phyloP scores from a whole-genome alignment of 148 eudicot genomes.

The Vaccinium macrocarpon region DNA sequence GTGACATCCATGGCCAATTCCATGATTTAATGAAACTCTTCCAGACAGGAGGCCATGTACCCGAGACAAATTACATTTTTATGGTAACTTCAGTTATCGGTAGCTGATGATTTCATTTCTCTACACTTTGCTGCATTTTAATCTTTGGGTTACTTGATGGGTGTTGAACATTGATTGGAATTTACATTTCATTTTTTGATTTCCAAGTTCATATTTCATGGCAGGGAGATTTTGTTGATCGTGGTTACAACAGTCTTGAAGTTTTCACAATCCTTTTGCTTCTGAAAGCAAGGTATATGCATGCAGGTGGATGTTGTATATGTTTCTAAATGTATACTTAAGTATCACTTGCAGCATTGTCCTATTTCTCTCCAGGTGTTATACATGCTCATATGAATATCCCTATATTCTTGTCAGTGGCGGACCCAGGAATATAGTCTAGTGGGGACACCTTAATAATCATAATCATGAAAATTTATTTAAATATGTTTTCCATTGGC shows the following conservation, averaged over 20 bases:
- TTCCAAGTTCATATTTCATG: conserved; percentile 22
- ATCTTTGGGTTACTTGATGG: conserved; percentile 1
- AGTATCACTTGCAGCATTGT: background rate
- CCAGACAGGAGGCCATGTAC: conserved; percentile 98
- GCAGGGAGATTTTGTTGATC: conserved; percentile 99
- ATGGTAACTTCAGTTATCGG: conserved; percentile 46
- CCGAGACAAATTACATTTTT: conserved; percentile 96
- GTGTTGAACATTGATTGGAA: background rate
- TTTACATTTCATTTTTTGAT: background rate
- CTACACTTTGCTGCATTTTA: conserved; percentile 2
- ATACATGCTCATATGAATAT: background rate
- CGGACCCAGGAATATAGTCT: too few species aligned
- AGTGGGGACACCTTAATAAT: too few species aligned
- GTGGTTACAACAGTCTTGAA: conserved; percentile 97
- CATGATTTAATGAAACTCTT: conserved; percentile 98
- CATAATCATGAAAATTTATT: too few species aligned
- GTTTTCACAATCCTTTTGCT: conserved; percentile 97
- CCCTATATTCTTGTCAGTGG: background rate
- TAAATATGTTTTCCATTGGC: too few species aligned
- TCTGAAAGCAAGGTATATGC: conserved; percentile 87
- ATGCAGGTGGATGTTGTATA: conserved; percentile 4
- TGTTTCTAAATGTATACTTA: conserved; percentile 5
- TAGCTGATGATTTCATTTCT: background rate
- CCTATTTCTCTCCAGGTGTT: background rate
- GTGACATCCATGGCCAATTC: conserved; percentile 98